Evolutionary conservation across 441 rosid species (phyloP).

Genomic region (Isatis lusitanica): DNA sequence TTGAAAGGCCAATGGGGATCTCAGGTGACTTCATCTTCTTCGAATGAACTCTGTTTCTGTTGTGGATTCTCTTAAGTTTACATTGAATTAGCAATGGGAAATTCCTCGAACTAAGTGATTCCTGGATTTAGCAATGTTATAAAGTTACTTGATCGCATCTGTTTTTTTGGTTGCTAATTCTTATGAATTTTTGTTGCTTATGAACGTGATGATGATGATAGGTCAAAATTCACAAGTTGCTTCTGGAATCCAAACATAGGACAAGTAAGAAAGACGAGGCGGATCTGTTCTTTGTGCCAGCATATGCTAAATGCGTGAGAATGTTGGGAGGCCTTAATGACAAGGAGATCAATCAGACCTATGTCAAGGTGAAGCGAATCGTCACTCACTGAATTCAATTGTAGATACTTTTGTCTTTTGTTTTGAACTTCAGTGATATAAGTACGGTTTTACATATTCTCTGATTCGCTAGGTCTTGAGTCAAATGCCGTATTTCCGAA

Average conservation of each 20-base stretch:
- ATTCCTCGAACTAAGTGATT: background rate
- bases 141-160: background rate
- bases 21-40: constrained; percentile 55
- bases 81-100: background rate
- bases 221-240: constrained; percentile 82
- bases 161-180: background rate
- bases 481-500: constrained; percentile 90
- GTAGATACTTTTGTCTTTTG: background rate
- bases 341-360: constrained; percentile 83
- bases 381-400: constrained; percentile 1
- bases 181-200: background rate
- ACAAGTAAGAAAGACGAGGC: constrained; percentile 81
- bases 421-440: background rate
- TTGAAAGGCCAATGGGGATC: constrained; percentile 98
- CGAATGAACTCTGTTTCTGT: background rate
- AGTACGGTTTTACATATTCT: background rate
- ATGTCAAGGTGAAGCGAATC: constrained; percentile 62
- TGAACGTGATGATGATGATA: constrained; percentile 26
- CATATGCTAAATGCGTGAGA: constrained; percentile 85
- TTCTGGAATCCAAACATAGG: constrained; percentile 62
- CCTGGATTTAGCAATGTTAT: constrained; percentile 13
- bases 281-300: constrained; percentile 91
- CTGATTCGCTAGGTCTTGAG: constrained; percentile 58
- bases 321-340: constrained; percentile 94
- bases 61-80: background rate